Evolutionary conservation across 176 grass and related monocot genomes (phyloP).

Genomic region (Triticum timopheevii): DNA sequence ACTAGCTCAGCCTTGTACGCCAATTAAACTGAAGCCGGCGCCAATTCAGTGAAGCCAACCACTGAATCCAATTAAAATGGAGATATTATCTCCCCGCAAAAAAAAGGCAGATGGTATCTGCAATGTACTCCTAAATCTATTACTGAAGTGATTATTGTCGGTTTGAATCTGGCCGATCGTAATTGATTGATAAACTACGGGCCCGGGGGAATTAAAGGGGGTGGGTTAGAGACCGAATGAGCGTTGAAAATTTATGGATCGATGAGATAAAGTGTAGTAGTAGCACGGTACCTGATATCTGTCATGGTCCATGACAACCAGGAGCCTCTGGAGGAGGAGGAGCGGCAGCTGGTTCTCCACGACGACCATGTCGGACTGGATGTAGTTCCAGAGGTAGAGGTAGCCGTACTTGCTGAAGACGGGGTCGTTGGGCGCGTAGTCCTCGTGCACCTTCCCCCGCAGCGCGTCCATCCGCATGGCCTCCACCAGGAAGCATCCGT

Average conservation of each 20-base stretch:
- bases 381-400: constrained; percentile 11
- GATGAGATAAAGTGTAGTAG: neutral
- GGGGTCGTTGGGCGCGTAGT: constrained; percentile 46
- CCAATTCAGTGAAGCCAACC: neutral
- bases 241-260: neutral
- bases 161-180: neutral
- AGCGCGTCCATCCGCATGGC: neutral
- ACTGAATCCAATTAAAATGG: neutral
- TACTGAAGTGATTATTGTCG: neutral
- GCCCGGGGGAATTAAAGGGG: too few relatives aligned
- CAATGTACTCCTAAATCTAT: neutral
- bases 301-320: neutral
- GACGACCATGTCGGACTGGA: constrained; percentile 39
- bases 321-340: constrained; percentile 13
- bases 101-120: too few relatives aligned
- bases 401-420: constrained; percentile 44
- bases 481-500: constrained; percentile 69
- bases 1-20: neutral
- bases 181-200: neutral
- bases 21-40: neutral
- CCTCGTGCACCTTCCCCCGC: neutral
- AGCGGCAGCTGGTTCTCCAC: constrained; percentile 57
- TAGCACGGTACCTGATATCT: neutral
- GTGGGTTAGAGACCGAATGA: too few relatives aligned
- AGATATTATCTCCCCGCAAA: neutral